Base-by-base conservation (phyloP, 495 filamentous ascomycete species). In the Elasticomyces elasticus region DNA sequence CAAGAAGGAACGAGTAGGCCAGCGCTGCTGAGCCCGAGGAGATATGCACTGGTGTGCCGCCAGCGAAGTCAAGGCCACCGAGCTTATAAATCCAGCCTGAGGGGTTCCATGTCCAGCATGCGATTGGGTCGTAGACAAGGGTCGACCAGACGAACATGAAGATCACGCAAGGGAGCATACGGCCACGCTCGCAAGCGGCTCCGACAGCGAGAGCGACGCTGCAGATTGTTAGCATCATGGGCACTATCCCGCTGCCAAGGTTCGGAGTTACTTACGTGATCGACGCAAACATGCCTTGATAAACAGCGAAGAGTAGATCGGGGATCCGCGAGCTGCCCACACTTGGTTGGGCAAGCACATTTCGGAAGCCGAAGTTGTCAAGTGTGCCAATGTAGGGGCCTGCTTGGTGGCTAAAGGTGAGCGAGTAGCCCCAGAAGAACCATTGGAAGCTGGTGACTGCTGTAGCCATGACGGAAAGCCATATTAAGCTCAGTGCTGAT, bases 71-170 rank as follows among this genome's bases (percentile, higher is more conserved):
- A 50, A 95, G 79, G 28, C 89, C 90, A 51, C 92, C 92, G 69
- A 92, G 78, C 37, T 77, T 72, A 66, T 77, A 84, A 19, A 84
- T 82, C 92, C 92, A 98, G 49, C 92, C 92, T 12, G 71, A 66
- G 0, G 82, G 64, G 67, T 97, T 97, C 92, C 92, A 98, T 26
- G 91, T 96, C 92, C 92, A 98, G 78, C 91, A 98, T 25, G 62
- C 62, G 43, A 64, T 64, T 6, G 59, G 54, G 40, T 61, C 55
- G 49, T 61, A 64, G 35, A 97, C 89, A 52, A 97, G 69, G 23
- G 92, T 98, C 1, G 82, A 74, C 92, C 92, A 98, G 67, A 96
- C 73, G 64, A 98, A 94, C 83, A 95, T 94, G 76, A 96, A 98
- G 64, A 96, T 77, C 48, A 95, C 76, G 68, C 83, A 88, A 19